Percentiles rank a stretch among this genome's conserved stretches.
Evolutionary conservation across 768 basidiomycete genomes (phyloP).

Genomic region (Lentinula raphanica): DNA sequence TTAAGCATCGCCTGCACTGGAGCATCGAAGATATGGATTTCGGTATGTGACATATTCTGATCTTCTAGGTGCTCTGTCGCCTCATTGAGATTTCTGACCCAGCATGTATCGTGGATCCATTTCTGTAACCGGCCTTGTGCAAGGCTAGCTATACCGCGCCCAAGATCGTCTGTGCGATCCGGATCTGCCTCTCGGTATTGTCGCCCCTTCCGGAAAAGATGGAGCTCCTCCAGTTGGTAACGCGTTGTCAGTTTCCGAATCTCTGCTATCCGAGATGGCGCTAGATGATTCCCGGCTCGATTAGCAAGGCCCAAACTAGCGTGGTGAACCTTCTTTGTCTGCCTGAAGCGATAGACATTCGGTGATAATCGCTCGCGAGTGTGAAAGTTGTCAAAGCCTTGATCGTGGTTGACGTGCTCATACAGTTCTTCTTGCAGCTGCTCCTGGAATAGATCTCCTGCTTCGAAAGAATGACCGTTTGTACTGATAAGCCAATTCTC

Average conservation of each 20-base stretch:
- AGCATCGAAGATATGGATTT: not conserved
- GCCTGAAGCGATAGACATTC: slow-evolving; percentile 5
- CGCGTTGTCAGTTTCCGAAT: too few relatives aligned
- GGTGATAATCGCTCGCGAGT: slow-evolving; percentile 13
- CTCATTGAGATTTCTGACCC: not conserved
- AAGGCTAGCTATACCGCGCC: too few relatives aligned
- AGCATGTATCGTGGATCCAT: not conserved
- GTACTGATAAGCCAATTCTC: slow-evolving; percentile 11
- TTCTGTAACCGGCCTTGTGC: too few relatives aligned
- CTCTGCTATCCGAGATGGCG: too few relatives aligned
- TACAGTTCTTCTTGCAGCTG: slow-evolving; percentile 15
- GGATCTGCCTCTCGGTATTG: too few relatives aligned
- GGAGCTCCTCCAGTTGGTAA: too few relatives aligned
- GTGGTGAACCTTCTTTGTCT: slow-evolving; percentile 11
- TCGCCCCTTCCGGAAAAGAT: too few relatives aligned
- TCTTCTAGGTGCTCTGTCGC: not conserved
- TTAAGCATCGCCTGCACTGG: not conserved
- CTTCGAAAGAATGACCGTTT: slow-evolving; percentile 9
- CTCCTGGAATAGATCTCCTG: slow-evolving; percentile 18
- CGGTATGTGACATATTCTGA: not conserved
- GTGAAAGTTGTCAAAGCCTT: slow-evolving; percentile 10
- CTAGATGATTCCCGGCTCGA: slow-evolving; percentile 10
- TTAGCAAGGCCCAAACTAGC: slow-evolving; percentile 8
- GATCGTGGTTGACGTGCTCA: not conserved
- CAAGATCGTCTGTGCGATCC: too few relatives aligned